Evolutionary conservation across 2,329 filamentous ascomycete genomes (phyloP), one percentile per base, ranked within the genome.

Genomic region (Cadophora malorum): DNA sequence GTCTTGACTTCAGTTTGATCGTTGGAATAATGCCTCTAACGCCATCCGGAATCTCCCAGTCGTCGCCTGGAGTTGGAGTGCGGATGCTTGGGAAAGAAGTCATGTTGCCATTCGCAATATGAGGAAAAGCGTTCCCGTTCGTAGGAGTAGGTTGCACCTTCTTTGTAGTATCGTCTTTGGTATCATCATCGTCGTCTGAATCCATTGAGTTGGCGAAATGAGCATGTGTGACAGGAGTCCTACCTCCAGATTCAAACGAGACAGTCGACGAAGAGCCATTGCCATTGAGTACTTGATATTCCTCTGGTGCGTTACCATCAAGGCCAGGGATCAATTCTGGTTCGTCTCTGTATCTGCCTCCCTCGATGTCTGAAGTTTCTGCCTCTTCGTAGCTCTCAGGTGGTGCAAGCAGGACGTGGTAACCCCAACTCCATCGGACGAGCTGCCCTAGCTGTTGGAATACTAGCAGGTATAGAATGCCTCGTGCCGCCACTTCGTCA

Each of bases 381-480:
- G 75, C 72, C 88, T 69, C 90, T 14, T 85, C 83, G 75, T 92
- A 93, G 70, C 86, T 87, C 60, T 90, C 88, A 72, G 93, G 91
- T 21, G 95, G 93, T 21, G 94, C 94, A n/a, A 99, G 84, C 21
- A 99, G 84, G 47, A 98, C 90, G 75, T 97, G 94, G 79, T 97
- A 98, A 12, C 96, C 96, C 96, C 96, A 99, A 71, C 93, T 97
- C 96, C 96, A 99, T 68, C 96, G 88, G 23, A 99, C 90, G 31
- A 98, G 83, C 80, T 99, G 96, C 25, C 96, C 96, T 3, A 99
- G 87, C 79, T 99, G 96, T 81, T 99, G 96, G 81, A 99, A 99
- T 73, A 99, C 96, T 70, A 99, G 85, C 12, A 99, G 86, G 77
- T 99, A 99, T 0, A 99, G 83, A 69, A 99, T 98, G 68, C 96